Conservation (phyloP, 345 rosid genomes). For the Brassica carinata region DNA sequence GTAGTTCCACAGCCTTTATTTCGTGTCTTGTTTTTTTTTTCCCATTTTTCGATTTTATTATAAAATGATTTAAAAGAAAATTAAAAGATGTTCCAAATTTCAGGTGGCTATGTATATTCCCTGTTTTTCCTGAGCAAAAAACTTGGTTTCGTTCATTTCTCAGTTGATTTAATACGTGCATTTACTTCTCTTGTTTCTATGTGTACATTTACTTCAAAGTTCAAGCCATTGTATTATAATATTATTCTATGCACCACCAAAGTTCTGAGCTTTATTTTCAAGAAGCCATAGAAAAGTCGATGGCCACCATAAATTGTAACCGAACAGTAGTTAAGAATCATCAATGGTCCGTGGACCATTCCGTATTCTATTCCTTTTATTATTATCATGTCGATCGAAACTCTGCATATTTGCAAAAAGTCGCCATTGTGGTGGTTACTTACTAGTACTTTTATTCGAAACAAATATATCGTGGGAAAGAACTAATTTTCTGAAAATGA, state of each 20-base stretch:
- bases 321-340: constrained; percentile 19
- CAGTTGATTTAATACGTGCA: not conserved
- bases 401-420: constrained; percentile 9
- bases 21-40: constrained; percentile 20
- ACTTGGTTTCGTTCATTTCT: not conserved
- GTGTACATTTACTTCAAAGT: not conserved
- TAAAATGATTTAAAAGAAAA: not conserved
- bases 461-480: not conserved
- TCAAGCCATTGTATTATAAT: constrained; percentile 8
- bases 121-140: constrained; percentile 1
- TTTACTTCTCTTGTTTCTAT: not conserved
- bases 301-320: constrained; percentile 34
- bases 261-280: not conserved
- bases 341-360: constrained; percentile 29
- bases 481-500: constrained; percentile 7
- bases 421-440: constrained; percentile 17
- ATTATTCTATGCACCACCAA: constrained; percentile 10
- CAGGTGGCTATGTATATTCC: constrained; percentile 16
- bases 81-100: constrained; percentile 23
- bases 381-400: constrained; percentile 25
- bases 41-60: not conserved
- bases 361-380: constrained; percentile 7
- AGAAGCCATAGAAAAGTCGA: constrained; percentile 8
- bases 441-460: constrained; percentile 4
- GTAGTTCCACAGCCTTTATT: constrained; percentile 13